phyloP scores from a whole-genome alignment of 805 yeast species.

The Kluyveromyces starmeri region DNA sequence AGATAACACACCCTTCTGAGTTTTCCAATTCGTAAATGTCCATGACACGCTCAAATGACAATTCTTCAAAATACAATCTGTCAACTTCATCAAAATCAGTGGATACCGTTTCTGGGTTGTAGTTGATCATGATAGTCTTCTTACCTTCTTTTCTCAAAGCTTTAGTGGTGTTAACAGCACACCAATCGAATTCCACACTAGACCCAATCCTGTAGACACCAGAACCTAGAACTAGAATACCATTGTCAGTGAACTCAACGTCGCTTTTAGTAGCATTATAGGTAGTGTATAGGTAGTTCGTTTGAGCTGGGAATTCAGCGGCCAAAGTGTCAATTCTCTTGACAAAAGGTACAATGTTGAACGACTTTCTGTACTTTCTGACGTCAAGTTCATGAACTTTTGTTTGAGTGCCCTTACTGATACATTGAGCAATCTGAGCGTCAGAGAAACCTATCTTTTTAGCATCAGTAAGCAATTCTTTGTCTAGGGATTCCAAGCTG shows the following conservation, averaged over 20 bases:
- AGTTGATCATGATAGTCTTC: constrained; percentile 92
- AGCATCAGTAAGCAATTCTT: constrained; percentile 66
- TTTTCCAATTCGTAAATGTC: constrained; percentile 92
- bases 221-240: constrained; percentile 93
- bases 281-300: constrained; percentile 92
- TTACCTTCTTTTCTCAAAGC: constrained; percentile 81
- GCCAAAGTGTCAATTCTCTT: constrained; percentile 96
- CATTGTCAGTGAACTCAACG: constrained; percentile 77
- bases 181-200: constrained; percentile 98
- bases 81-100: constrained; percentile 98
- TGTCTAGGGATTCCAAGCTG: constrained; percentile 48
- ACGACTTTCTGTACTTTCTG: constrained; percentile 70
- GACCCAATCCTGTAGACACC: constrained; percentile 99
- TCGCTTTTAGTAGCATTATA: constrained; percentile 86
- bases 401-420: constrained; percentile 37
- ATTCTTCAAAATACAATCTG: constrained; percentile 91
- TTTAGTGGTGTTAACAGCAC: constrained; percentile 95
- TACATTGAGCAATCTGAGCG: constrained; percentile 77
- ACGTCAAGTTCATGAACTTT: constrained; percentile 58
- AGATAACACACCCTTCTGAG: constrained; percentile 85
- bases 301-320: constrained; percentile 97
- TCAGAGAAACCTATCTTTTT: constrained; percentile 95
- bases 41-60: constrained; percentile 91
- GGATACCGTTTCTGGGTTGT: constrained; percentile 97
- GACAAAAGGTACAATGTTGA: constrained; percentile 82